These are phyloP conservation scores for Pascua sp. DNA, from an alignment of 1,284 basidiomycete genomes.

Conservation along the genomic window DNA sequence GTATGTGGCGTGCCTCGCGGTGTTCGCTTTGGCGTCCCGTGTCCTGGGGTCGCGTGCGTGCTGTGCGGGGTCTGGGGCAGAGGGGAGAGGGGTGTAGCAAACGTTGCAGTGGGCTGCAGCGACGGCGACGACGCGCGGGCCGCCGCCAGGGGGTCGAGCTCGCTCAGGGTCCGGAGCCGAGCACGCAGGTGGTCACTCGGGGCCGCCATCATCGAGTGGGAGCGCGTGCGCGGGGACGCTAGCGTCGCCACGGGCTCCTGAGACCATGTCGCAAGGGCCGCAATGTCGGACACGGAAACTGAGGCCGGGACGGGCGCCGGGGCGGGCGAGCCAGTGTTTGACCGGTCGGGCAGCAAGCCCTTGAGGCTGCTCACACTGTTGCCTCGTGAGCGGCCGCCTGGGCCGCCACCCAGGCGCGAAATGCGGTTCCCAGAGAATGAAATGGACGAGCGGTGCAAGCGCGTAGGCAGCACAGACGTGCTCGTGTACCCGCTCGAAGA, in stretches of 20 bases:
- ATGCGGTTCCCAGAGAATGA: no score
- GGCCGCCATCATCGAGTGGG: neutral
- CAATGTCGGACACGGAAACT: slow-evolving; percentile 16
- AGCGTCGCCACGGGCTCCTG: slow-evolving; percentile 6
- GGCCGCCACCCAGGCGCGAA: no score
- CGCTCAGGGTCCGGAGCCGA: slow-evolving; percentile 11
- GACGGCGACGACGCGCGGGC: neutral
- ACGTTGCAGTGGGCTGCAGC: neutral
- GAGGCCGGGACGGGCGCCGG: slow-evolving; percentile 6
- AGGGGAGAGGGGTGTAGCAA: neutral
- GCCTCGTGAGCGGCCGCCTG: no score
- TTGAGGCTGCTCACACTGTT: no score
- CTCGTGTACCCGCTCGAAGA: no score
- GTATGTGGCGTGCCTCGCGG: neutral
- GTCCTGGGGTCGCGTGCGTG: slow-evolving; percentile 9
- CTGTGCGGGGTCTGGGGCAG: slow-evolving; percentile 9
- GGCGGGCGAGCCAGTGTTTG: slow-evolving; percentile 1
- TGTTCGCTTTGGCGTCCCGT: slow-evolving; percentile 1
- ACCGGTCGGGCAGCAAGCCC: no score
- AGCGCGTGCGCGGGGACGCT: slow-evolving; percentile 1
- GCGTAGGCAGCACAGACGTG: no score
- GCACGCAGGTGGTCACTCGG: slow-evolving; percentile 8
- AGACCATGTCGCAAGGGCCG: slow-evolving; percentile 13
- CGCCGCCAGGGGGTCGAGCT: slow-evolving; percentile 1
- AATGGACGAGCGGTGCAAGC: no score